These are phyloP conservation scores for Tylopilus sp. DNA, from an alignment of 768 basidiomycete species.

Conservation along the genomic window DNA sequence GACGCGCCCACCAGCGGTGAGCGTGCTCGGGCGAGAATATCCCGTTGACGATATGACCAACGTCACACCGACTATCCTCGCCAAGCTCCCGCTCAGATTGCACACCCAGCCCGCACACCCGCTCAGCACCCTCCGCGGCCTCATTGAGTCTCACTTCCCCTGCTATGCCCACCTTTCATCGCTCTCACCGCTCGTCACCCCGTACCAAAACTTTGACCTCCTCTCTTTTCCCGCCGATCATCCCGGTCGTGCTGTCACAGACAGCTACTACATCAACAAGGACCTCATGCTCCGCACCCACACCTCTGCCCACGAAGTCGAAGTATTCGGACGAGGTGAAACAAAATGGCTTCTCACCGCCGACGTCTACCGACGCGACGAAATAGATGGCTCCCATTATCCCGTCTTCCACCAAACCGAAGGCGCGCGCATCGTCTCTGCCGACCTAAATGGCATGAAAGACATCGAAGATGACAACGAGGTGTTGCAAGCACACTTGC, in stretches of 20 bases:
- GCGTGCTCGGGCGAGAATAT: slow-evolving; percentile 65
- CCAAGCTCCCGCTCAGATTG: slow-evolving; percentile 73
- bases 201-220: slow-evolving; percentile 93
- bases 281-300: slow-evolving; percentile 93
- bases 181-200: slow-evolving; percentile 85
- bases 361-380: slow-evolving; percentile 97
- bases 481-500: slow-evolving; percentile 55
- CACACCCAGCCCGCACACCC: slow-evolving; percentile 81
- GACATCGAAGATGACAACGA: slow-evolving; percentile 72
- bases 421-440: slow-evolving; percentile 79
- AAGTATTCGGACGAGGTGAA: slow-evolving; percentile 73
- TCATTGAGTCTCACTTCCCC: slow-evolving; percentile 84
- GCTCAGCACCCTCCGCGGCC: slow-evolving; percentile 74
- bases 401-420: slow-evolving; percentile 99
- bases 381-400: slow-evolving; percentile 95
- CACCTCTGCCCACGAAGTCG: slow-evolving; percentile 97
- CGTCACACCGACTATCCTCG: slow-evolving; percentile 78
- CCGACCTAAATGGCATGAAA: slow-evolving; percentile 52
- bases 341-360: slow-evolving; percentile 89
- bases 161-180: slow-evolving; percentile 71
- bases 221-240: slow-evolving; percentile 93
- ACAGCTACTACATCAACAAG: slow-evolving; percentile 95
- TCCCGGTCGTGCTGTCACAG: slow-evolving; percentile 84
- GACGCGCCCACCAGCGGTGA: slow-evolving; percentile 28
- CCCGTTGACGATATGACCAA: slow-evolving; percentile 80